Evolutionary conservation across 2,329 filamentous ascomycete species (phyloP).

Genomic region (Didymella lethalis): DNA sequence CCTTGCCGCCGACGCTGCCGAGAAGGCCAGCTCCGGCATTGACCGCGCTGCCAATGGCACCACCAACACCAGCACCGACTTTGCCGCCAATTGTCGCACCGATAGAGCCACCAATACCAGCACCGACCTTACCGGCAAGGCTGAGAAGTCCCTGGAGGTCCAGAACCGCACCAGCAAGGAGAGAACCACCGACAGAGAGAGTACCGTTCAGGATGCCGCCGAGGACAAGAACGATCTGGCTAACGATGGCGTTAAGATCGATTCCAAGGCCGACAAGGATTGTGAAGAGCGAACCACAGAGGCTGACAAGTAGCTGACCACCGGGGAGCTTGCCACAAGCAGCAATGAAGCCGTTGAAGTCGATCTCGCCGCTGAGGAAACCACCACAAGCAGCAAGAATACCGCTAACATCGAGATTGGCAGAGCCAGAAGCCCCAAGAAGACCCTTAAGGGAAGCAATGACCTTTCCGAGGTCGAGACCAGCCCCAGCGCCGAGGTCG

Average conservation of each 20-base stretch:
- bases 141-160: constrained; percentile 7
- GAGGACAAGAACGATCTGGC: constrained; percentile 5
- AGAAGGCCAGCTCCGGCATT: not conserved
- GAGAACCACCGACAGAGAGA: not conserved
- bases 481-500: constrained; percentile 6
- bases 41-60: not conserved
- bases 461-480: constrained; percentile 8
- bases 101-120: not conserved
- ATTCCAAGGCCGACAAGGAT: constrained; percentile 11
- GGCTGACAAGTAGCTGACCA: constrained; percentile 11
- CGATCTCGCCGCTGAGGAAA: constrained; percentile 7
- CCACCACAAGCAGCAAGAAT: constrained; percentile 6
- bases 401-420: constrained; percentile 7
- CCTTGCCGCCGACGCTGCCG: not conserved
- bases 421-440: constrained; percentile 2
- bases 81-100: not conserved
- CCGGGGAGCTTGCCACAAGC: constrained; percentile 10
- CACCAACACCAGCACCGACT: not conserved
- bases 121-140: constrained; percentile 5
- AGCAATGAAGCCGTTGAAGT: constrained; percentile 14
- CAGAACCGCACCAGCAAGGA: constrained; percentile 1
- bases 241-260: constrained; percentile 9
- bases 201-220: constrained; percentile 8
- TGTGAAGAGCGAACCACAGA: constrained; percentile 8
- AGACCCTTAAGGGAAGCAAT: constrained; percentile 12